Conservation (phyloP, 2,329 filamentous ascomycete genomes). For the Ilyonectria sp. region DNA sequence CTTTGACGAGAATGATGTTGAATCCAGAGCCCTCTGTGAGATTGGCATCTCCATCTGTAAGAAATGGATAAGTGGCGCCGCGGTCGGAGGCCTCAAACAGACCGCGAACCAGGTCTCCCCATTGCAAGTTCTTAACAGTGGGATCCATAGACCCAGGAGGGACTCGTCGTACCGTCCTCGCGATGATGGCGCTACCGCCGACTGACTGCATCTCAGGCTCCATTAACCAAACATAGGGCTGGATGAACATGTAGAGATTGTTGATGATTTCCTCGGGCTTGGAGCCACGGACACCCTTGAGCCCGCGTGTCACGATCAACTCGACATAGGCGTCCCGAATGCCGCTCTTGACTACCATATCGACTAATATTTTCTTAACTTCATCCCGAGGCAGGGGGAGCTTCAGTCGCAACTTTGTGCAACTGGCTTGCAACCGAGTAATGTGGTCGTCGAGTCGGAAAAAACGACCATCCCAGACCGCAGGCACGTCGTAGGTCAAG, state of each 20-base stretch:
- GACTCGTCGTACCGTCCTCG: slow-evolving; percentile 60
- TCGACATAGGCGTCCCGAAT: slow-evolving; percentile 66
- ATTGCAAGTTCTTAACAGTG: slow-evolving; percentile 67
- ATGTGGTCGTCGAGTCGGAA: slow-evolving; percentile 68
- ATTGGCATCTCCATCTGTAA: slow-evolving; percentile 65
- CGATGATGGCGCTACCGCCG: slow-evolving; percentile 60
- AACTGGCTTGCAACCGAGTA: slow-evolving; percentile 59
- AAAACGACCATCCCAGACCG: slow-evolving; percentile 66
- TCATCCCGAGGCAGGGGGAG: slow-evolving; percentile 59
- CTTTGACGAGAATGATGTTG: slow-evolving; percentile 64
- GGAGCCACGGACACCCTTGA: slow-evolving; percentile 57
- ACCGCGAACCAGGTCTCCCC: slow-evolving; percentile 63
- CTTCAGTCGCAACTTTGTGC: slow-evolving; percentile 61
- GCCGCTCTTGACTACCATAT: slow-evolving; percentile 62
- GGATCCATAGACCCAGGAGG: slow-evolving; percentile 65
- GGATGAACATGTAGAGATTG: slow-evolving; percentile 64
- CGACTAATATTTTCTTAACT: slow-evolving; percentile 56
- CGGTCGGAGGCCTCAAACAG: slow-evolving; percentile 64
- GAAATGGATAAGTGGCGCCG: slow-evolving; percentile 62
- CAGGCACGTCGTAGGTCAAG: slow-evolving; percentile 66
- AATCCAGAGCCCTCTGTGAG: slow-evolving; percentile 66
- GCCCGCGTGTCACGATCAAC: slow-evolving; percentile 65
- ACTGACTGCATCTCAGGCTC: slow-evolving; percentile 57
- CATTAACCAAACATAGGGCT: slow-evolving; percentile 67
- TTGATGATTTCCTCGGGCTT: slow-evolving; percentile 54